Base-by-base conservation (phyloP, 108 stramenopile species). In the Aurantiochytrium sp. region DNA sequence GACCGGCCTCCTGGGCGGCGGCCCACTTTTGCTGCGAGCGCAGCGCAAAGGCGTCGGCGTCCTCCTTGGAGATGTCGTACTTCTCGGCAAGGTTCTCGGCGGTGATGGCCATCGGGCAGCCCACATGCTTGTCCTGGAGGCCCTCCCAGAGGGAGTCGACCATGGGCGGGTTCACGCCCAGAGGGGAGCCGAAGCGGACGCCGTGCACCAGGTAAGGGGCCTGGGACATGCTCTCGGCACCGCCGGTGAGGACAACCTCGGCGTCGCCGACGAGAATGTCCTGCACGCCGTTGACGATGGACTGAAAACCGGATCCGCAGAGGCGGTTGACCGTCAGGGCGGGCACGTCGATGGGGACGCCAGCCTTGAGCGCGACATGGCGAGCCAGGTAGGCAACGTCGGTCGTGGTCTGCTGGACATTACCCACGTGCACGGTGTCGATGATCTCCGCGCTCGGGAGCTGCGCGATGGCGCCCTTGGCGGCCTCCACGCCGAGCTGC, bases 261-360 rank as follows among this genome's bases (percentile, higher is more conserved):
- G 97, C 95, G 89, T 97, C 96, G 21, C 96, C 96, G 18, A 97
- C 92, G 88, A 91, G 91, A n/a, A 99, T 99, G 21, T 95, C 93
- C 73, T 97, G 94, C 10, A 95, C 96, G 23, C 96, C 98, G 87
- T 96, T 95, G 44, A 97, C 92, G 73, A 98, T 96, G 4, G 97
- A 96, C 93, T 99, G 97, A 90, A 99, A 99, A 60, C 99, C 99
- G 42, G 93, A 94, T 42, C 99, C 99, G 90, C 99, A 99, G 45
- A 99, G 93, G 21, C 98, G 96, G 93, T 99, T 99, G 64, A 99
- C 91, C 2, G 99, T 99, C 58, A 99, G 90, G 5, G 97, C 96
- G 4, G 98, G 98, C 4, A 96, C 89, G 5, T 93, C 23, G 35
- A 95, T 73, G 43, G 95, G 95, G 43, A 96, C 89, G 4, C 96